Evolutionary conservation across 345 rosid genomes (phyloP), one percentile per base, ranked within the genome.

Genomic region (Acer campestre): DNA sequence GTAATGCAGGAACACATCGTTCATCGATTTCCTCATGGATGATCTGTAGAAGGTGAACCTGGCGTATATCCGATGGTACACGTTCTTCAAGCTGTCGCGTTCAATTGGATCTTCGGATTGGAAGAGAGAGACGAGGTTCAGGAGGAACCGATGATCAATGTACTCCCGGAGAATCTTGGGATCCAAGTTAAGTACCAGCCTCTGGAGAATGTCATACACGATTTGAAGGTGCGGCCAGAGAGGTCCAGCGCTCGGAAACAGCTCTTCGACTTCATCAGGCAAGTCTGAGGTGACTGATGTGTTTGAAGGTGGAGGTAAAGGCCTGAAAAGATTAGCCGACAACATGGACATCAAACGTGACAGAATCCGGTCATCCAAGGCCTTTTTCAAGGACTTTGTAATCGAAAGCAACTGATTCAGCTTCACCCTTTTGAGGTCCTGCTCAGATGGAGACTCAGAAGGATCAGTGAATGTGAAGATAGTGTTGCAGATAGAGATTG

Each of bases 91-190:
- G 76, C 80, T 76, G 55, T 84, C 82, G 0, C 90, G 86, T 64
- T 91, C 95, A 77, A 92, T 80, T 0, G 80, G 90, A 68, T 91
- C 92, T 27, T 91, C 95, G 0, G 92, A 82, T 46, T 88, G 93
- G 74, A 89, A 89, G 7, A 89, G 86, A 2, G 64, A 38, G 9
- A 91, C 87, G 20, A 91, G 89, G 68, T 74, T 82, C 68, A 65
- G 63, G 6, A 89, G 73, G 80, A 91, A 91, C 20, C n/a, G 79
- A 0, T 56, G 78, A 75, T 87, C 84, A 2, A 91, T 65, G 79
- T 83, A 77, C 35, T 79, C 56, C 3, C 81, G 72, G 20, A 89
- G 92, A 14, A 48, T 29, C 78, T 77, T 84, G 48, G 93, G 88
- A 62, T 87, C 93, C 4, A 42, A 2, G 64, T 49, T 75, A 14